Base-by-base conservation (phyloP, 2,329 filamentous ascomycete species). In the Ascochyta lentis region DNA sequence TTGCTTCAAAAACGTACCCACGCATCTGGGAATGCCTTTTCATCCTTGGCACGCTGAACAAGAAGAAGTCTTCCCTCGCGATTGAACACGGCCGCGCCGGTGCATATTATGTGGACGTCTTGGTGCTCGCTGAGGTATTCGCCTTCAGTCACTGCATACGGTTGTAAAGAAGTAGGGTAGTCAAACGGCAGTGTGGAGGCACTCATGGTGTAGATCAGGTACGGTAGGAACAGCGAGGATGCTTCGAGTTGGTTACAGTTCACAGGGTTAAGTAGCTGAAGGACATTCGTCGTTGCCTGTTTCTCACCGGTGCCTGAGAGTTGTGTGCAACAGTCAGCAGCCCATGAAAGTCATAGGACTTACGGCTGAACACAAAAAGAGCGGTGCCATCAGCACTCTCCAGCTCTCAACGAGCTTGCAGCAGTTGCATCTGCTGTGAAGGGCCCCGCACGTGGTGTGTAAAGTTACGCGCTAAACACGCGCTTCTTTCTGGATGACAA, bases 11-110 rank as follows among this genome's bases (percentile, higher is more conserved):
- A 15, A 56, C 63, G 43, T 60, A 74, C 73, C 73, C 74, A 76
- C 24, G 55, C 33, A 45, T 72, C 61, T 1, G 74, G 71, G 46
- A 70, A 76, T 3, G 72, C 72, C 35, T 56, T 64, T 41, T 76
- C 74, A 2, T 70, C 61, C n/a, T 66, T 64, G 34, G 70, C 71
- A 19, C 74, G 71, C 58, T 75, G 72, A 23, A 76, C 69, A 13
- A 76, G 64, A 7, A 76, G 65, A 31, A 76, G 37, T 34, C 69
- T 70, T 6, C 67, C 65, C 15, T 73, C 60, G 10, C 53, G 39
- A 47, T 75, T 62, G 59, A 76, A 76, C 1, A 76, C 66, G 1
- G 69, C 57, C 23, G 68, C 64, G 13, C 73, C 73, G 6, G 67
- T 68, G 16, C 59, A 70, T 12, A 76, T 52, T 8, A 64, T 49